These are phyloP conservation scores for Conticribra guillardii DNA, from an alignment of 108 stramenopile species.

Conservation along the genomic window DNA sequence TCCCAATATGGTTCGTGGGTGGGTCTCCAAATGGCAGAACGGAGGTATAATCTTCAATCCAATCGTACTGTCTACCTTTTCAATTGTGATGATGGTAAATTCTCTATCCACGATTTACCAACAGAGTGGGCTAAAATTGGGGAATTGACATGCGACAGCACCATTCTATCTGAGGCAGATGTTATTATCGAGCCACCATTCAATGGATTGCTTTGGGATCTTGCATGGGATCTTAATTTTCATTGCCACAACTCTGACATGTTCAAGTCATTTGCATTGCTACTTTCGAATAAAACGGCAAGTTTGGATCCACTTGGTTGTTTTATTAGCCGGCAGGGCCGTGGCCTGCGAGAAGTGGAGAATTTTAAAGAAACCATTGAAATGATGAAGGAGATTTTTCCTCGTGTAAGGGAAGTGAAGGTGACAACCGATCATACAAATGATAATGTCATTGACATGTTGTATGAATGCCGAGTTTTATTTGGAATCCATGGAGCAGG, in stretches of 20 bases:
- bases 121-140: conserved; percentile 7
- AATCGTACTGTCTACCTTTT: conserved; percentile 8
- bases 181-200: conserved; percentile 3
- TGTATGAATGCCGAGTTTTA: conserved; percentile 6
- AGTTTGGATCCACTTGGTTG: conserved; percentile 10
- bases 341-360: not conserved
- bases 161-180: not conserved
- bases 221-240: conserved; percentile 15
- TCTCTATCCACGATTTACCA: no score
- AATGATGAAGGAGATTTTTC: conserved; percentile 17
- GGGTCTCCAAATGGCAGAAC: conserved; percentile 6
- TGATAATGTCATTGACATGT: not conserved
- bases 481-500: conserved; percentile 14
- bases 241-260: conserved; percentile 9
- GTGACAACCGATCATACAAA: not conserved
- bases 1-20: conserved; percentile 15
- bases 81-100: conserved; percentile 8
- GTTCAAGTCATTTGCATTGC: conserved; percentile 6
- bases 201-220: conserved; percentile 18
- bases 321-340: conserved; percentile 5
- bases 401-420: not conserved
- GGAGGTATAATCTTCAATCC: conserved; percentile 1
- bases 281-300: conserved; percentile 5
- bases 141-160: conserved; percentile 8
- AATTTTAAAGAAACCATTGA: conserved; percentile 2